Evolutionary conservation across 1,284 basidiomycete genomes (phyloP).

Genomic region (Cutaneotrichosporon cavernicola): DNA sequence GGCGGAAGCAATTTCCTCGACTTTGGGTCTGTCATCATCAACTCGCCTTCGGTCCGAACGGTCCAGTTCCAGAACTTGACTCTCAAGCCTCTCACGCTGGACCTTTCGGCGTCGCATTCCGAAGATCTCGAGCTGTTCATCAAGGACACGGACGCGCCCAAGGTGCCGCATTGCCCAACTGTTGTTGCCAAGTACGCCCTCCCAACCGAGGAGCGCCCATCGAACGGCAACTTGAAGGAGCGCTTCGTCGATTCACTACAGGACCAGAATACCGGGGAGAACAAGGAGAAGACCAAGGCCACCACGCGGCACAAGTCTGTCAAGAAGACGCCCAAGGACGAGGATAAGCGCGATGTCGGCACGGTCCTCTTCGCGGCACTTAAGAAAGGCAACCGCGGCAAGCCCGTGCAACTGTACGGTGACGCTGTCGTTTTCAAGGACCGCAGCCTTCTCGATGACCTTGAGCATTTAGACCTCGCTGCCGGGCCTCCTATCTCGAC

Average conservation of each 20-base stretch:
- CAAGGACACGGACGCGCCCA: conserved; percentile 41
- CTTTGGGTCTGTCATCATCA: conserved; percentile 57
- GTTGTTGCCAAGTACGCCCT: conserved; percentile 2
- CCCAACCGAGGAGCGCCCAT: conserved; percentile 14
- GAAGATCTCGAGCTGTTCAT: conserved; percentile 57
- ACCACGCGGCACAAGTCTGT: conserved; percentile 26
- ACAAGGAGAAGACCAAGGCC: conserved; percentile 17
- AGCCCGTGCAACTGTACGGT: conserved; percentile 54
- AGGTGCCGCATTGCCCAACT: background rate
- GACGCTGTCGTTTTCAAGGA: conserved; percentile 56
- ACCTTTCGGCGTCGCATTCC: conserved; percentile 56
- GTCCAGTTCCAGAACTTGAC: conserved; percentile 56
- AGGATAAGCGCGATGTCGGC: conserved; percentile 28
- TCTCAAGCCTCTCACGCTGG: conserved; percentile 47
- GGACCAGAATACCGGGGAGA: conserved; percentile 23
- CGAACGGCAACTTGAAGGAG: conserved; percentile 48
- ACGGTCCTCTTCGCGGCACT: conserved; percentile 49
- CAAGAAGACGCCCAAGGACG: conserved; percentile 18
- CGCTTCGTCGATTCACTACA: conserved; percentile 57
- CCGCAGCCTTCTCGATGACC: conserved; percentile 50
- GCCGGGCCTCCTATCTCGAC: conserved; percentile 53
- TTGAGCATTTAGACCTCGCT: conserved; percentile 56
- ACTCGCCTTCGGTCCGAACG: conserved; percentile 54
- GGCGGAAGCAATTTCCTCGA: conserved; percentile 57
- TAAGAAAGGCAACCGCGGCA: conserved; percentile 55